Evolutionary conservation across 176 grass and related monocot genomes (phyloP).

Genomic region (Carex parvula): DNA sequence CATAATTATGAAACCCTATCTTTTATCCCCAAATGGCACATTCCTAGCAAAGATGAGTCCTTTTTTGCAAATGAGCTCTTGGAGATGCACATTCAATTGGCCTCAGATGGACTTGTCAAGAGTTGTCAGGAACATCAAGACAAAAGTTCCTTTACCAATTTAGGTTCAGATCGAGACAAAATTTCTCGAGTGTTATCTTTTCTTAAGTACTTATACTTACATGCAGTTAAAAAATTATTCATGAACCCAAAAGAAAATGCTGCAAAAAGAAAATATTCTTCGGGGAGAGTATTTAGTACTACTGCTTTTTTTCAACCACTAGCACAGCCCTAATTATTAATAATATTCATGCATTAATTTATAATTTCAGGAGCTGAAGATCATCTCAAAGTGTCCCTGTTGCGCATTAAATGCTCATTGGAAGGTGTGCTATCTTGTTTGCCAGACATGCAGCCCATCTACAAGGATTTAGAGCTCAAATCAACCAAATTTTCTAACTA

Average conservation of each 20-base stretch:
- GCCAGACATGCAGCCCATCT: constrained; percentile 72
- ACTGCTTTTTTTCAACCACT: background rate
- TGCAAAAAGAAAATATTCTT: background rate
- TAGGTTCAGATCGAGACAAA: constrained; percentile 37
- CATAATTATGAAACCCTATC: constrained; percentile 38
- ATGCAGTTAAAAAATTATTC: background rate
- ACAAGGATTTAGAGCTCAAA: constrained; percentile 53
- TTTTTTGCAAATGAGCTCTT: constrained; percentile 89
- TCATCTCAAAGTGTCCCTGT: constrained; percentile 79
- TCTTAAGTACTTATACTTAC: background rate
- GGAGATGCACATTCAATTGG: constrained; percentile 70
- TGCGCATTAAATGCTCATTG: constrained; percentile 82
- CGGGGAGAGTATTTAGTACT: background rate
- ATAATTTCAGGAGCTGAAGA: constrained; percentile 64
- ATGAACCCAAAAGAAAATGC: constrained; percentile 3
- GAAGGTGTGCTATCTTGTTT: constrained; percentile 98
- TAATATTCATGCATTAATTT: background rate
- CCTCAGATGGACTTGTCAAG: constrained; percentile 70
- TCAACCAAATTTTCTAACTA: constrained; percentile 32
- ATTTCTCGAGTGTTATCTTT: background rate
- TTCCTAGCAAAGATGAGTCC: constrained; percentile 68
- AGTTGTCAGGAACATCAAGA: constrained; percentile 45
- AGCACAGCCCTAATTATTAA: background rate
- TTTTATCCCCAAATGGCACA: constrained; percentile 64
- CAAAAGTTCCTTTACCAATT: constrained; percentile 42